Evolutionary conservation across 192 early-diverging fungal genomes (phyloP), one percentile per base, ranked within the genome.

Genomic region (Coemansia sp.): DNA sequence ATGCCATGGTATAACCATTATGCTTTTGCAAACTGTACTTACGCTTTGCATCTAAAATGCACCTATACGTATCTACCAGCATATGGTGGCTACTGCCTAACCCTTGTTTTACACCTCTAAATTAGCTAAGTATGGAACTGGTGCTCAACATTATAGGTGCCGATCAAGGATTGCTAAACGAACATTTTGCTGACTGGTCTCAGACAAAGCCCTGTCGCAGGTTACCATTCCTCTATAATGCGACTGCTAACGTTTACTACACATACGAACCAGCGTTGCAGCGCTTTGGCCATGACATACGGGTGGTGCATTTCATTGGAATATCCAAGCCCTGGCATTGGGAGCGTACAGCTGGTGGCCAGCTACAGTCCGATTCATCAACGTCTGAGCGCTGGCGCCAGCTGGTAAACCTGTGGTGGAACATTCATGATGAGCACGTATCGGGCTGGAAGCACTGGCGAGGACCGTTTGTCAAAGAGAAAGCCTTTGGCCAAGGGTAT

Each of bases 101-200:
- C 33, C 46, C 13, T 40, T 55, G 31, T 48, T 10, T 10, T 35
- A 7, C 33, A 35, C 47, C 5, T 30, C 46, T 30, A 13, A 26
- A 48, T 23, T 20, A 12, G 19, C 44, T 23, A 18, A 30, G 20
- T 26, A 11, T 48, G 12, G 6, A 48, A 30, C 13, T 48, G 21
- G 46, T 18, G 46, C 19, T n/a, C 23, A 12, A 41, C n/a, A 31
- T 35, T 53, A 31, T 69, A 79, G 93, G 94, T 45, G 94, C 88
- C 28, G 96, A 98, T 61, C 96, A 98, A 68, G 96, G 96, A 0
- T 60, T 98, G 44, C 78, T 98, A 14, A 98, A 98, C 73, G 79
- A 78, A 21, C 96, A 87, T 61, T 96, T 96, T 73, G 66, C 69
- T 2, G 75, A 81, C 21, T 98, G 94, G 94, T 76, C 85, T 1